Evolutionary conservation across 768 basidiomycete genomes (phyloP), one percentile per base, ranked within the genome.

Genomic region (Sporobolomyces roseus): DNA sequence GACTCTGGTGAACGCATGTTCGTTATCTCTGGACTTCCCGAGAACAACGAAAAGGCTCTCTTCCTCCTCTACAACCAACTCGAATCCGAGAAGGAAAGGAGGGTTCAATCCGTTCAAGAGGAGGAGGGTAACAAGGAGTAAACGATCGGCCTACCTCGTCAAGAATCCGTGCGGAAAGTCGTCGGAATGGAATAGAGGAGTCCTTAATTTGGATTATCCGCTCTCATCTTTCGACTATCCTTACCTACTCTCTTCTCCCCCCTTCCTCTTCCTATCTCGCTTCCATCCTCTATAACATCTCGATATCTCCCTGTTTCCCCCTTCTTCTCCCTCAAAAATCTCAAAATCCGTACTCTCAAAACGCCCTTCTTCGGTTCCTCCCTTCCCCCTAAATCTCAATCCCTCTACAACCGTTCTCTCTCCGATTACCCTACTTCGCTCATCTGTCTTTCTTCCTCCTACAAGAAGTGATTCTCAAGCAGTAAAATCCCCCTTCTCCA

Each of bases 1-100:
- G 96, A 98, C 77, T 93, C 93, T 48, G 96, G 94, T 76, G 96
- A 99, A 82, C 85, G 96, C 74, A 97, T 99, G 94, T 99, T 99
- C 82, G 59, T 96, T 70, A 98, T 99, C 78, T 84, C 96, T 53
- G 96, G 96, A 63, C 92, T 92, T 17, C 89, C 91, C 36, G 73
- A 74, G 56, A 89, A 91, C 74, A 97, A 96, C 79, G 94, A 99
- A 81, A 94, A 97, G 81, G 96, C 96, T 3, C 81, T 99, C 66
- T 98, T 94, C 83, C 82, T 99, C 68, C 84, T 99, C 70, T 99
- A 98, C 81, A 93, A 94, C 77, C 94, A 96, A 78, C 82, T 94
- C 71, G 93, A 96, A 81, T 66, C 65, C 17, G 76, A 77, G 69
- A 77, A 77, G 72, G 76, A 76, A 50, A 63, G 74, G 8, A 49